Base-by-base conservation (phyloP, 2,329 filamentous ascomycete genomes). In the Graphiopsis chlorocephala region DNA sequence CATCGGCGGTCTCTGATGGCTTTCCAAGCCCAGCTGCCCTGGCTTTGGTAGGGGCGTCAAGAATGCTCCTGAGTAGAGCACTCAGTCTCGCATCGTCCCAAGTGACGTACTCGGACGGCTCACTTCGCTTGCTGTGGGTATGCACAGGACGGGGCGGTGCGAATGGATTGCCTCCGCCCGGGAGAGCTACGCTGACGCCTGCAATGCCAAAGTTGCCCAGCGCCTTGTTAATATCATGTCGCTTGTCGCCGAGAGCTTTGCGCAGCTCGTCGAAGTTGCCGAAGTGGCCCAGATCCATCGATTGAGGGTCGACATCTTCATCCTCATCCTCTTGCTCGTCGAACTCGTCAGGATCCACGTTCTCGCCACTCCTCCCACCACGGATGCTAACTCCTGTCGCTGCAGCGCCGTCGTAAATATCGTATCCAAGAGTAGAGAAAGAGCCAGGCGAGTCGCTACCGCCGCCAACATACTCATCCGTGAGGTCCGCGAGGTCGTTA, bases 381-480 rank as follows among this genome's bases (percentile, higher is more conserved):
- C 63, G 31, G 28, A 65, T 53, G 17, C 28, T 25, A 15, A 61
- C n/a, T 47, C 63, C 62, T 2, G 29, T 56, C 12, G 63, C 56
- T 14, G 71, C 23, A 56, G 76, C 70, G 68, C 76, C 73, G 42
- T 76, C 74, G 63, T 85, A 84, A 15, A 85, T 82, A 63, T 87
- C 85, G 68, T 86, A 87, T 1, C 83, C 83, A 17, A 77, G 66
- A 23, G 70, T 72, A 6, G 63, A 85, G 74, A 65, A 82, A 74
- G 66, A 81, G 73, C 69, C 84, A 70, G 61, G 79, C 72, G 79
- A 66, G 66, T 84, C 82, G 71, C 90, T 68, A 6, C 67, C 66
- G n/a, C 69, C 87, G 4, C 88, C 89, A 11, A 93, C 77, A 70
- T 93, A 92, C 50, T 86, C 83, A 2, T 88, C 89, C 0, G 89